phyloP scores from a whole-genome alignment of 1,284 basidiomycete genomes.

The Ustilago trichophora region DNA sequence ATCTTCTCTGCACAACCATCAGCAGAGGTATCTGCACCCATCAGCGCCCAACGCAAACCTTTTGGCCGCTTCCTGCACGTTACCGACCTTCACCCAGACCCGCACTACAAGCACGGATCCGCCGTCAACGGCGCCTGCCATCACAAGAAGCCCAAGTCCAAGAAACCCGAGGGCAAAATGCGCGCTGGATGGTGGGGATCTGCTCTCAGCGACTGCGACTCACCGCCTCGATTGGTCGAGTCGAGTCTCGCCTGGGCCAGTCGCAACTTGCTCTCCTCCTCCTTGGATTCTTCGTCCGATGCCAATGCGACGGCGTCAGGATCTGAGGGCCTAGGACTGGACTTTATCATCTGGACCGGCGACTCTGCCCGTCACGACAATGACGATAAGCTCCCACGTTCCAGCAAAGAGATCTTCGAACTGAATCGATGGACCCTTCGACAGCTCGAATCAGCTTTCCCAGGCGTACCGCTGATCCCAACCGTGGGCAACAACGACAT shows the following conservation, averaged over 20 bases:
- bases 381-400: constrained; percentile 81
- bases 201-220: constrained; percentile 79
- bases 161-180: constrained; percentile 46
- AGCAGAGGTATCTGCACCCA: no score
- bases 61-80: constrained; percentile 80
- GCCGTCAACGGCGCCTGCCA: constrained; percentile 46
- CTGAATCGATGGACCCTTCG: constrained; percentile 77
- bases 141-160: constrained; percentile 53
- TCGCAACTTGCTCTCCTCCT: constrained; percentile 70
- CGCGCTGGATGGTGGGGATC: constrained; percentile 66
- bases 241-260: constrained; percentile 82
- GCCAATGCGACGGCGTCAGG: background rate
- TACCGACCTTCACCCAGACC: constrained; percentile 83
- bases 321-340: constrained; percentile 73
- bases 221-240: constrained; percentile 80
- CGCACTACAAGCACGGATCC: constrained; percentile 72
- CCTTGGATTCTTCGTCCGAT: background rate
- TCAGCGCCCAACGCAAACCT: constrained; percentile 26
- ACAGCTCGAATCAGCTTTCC: constrained; percentile 79
- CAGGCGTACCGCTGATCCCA: constrained; percentile 82
- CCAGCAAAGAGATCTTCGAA: constrained; percentile 80
- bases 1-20: constrained; percentile 8
- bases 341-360: constrained; percentile 86
- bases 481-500: constrained; percentile 75
- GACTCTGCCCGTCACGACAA: constrained; percentile 93